Conservation (phyloP, 2,329 filamentous ascomycete genomes). For the Dactylellina leptospora region DNA sequence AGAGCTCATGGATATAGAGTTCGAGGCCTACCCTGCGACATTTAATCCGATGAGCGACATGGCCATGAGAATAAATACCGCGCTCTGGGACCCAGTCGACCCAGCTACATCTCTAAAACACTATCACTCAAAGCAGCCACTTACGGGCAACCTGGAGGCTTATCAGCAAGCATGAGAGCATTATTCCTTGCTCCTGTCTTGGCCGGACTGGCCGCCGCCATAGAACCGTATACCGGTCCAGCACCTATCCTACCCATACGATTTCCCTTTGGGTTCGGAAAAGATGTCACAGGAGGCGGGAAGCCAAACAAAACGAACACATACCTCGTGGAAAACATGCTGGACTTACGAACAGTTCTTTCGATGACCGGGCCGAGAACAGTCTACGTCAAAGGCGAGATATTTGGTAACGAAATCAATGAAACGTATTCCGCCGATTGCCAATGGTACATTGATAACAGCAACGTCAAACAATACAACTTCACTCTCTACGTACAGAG, state of each 20-base stretch:
- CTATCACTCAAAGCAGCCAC: too few relatives aligned
- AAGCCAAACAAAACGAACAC: slow-evolving; percentile 36
- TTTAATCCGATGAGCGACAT: neutral
- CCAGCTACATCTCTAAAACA: too few relatives aligned
- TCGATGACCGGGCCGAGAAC: slow-evolving; percentile 41
- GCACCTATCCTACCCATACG: slow-evolving; percentile 39
- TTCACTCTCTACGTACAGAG: slow-evolving; percentile 52
- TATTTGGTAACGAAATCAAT: slow-evolving; percentile 50
- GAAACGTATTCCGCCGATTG: slow-evolving; percentile 44
- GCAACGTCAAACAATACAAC: slow-evolving; percentile 46
- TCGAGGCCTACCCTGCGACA: neutral
- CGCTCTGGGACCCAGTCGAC: too few relatives aligned
- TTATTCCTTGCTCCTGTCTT: slow-evolving; percentile 1
- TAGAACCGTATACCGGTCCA: slow-evolving; percentile 29
- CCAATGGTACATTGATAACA: slow-evolving; percentile 54
- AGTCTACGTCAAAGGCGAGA: slow-evolving; percentile 50
- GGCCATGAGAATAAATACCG: too few relatives aligned
- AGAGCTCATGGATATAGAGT: too few relatives aligned
- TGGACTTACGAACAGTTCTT: slow-evolving; percentile 45
- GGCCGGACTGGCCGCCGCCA: slow-evolving; percentile 4
- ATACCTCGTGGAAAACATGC: slow-evolving; percentile 52
- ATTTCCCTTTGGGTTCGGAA: slow-evolving; percentile 45
- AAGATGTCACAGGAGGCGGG: slow-evolving; percentile 44
- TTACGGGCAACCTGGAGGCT: too few relatives aligned
- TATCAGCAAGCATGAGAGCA: too few relatives aligned